Percentiles rank a stretch among this genome's conserved stretches.
phyloP scores from a whole-genome alignment of 176 grass and related monocot species.

The Avena insularis region DNA sequence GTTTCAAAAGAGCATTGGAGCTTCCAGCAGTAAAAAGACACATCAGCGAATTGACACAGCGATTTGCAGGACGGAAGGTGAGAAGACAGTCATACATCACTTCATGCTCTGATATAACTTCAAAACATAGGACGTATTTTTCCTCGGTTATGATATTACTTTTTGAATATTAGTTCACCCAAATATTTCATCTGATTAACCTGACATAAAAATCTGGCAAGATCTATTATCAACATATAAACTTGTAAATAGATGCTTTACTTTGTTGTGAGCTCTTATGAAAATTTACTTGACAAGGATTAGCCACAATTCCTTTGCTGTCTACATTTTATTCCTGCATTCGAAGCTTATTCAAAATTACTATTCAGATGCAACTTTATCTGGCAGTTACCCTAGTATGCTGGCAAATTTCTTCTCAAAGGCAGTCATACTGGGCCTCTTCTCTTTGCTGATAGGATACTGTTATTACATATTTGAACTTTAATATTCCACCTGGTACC shows the following conservation, averaged over 20 bases:
- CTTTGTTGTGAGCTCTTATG: conserved; percentile 3
- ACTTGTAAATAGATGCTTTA: conserved; percentile 7
- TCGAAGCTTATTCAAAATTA: not conserved
- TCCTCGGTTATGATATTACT: conserved; percentile 8
- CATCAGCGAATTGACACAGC: conserved; percentile 65
- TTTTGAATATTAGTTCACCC: not conserved
- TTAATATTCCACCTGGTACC: not conserved
- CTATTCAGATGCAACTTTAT: not conserved
- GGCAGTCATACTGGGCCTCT: not conserved
- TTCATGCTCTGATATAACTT: not conserved
- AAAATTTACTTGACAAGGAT: not conserved
- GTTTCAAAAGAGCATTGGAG: conserved; percentile 95
- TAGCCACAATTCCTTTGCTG: not conserved
- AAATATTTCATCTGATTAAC: conserved; percentile 20
- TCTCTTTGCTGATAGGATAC: conserved; percentile 2
- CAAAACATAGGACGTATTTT: not conserved
- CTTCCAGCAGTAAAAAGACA: conserved; percentile 78
- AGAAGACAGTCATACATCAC: conserved; percentile 15
- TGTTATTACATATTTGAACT: not conserved
- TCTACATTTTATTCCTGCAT: not conserved
- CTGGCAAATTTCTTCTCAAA: conserved; percentile 2
- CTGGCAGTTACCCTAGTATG: not conserved
- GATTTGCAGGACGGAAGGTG: conserved; percentile 91
- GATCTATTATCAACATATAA: not conserved
- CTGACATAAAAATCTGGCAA: not conserved